Evolutionary conservation across 345 rosid species (phyloP), one percentile per base, ranked within the genome.

Genomic region (Stellera chamaejasme): DNA sequence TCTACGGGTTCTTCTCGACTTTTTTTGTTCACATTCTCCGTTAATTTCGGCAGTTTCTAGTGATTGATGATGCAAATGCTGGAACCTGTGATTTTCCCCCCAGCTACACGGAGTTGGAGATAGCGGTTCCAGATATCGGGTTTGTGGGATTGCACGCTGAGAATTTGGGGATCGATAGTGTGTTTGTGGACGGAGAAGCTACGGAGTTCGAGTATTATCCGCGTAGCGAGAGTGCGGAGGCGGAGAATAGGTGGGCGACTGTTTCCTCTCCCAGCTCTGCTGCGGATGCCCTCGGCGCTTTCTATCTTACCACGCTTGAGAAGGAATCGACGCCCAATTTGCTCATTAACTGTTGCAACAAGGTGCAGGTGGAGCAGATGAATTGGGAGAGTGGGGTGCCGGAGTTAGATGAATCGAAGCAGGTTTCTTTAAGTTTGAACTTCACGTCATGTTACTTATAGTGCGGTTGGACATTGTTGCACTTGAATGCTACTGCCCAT

Each of bases 161-260:
- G 83, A 89, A 93, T 62, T 77, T 93, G 67, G 99, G 82, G 39
- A 89, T 93, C 0, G 88, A 82, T 75, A 75, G 74, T 75, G 99
- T 93, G 13, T 72, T 78, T 62, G 97, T 89, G 9, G 99, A 93
- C 54, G 99, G 99, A 11, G 97, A 93, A 68, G 72, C 80, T 25
- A 73, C 99, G 11, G 96, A 82, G 55, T 93, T 82, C 61, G 99
- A 93, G 68, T 88, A 86, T 62, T 93, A 93, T 49, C 99, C 99
- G 15, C 84, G 59, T 50, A 83, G 79, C 67, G 85, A 75, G 47
- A 66, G 61, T 54, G 67, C 61, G 15, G 84, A 84, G 2, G 52
- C 54, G 19, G 89, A 78, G 63, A 84, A 75, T 51, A 80, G 78
- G 64, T 77, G 84, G 84, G 71, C 72, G 71, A 2, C 51, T 2